Base-by-base conservation (phyloP, 495 filamentous ascomycete genomes). In the Trichoderma gamsii region DNA sequence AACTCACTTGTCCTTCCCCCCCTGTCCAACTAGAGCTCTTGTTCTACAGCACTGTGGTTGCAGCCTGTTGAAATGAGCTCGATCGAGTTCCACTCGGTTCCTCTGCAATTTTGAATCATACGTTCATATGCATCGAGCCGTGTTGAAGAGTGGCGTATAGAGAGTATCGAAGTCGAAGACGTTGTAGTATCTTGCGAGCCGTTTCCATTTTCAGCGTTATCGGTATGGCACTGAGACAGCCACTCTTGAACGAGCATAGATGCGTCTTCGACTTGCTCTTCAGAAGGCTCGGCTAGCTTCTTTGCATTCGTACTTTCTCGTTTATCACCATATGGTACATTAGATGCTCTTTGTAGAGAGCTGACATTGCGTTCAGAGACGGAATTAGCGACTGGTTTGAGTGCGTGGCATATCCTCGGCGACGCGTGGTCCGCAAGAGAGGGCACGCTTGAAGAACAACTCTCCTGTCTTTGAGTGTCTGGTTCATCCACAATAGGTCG, bases 41-140 rank as follows among this genome's bases (percentile, higher is more conserved):
- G 68, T 72, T 85, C 84, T 66, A 78, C 76, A 64, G 82, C 78
- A 0, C 77, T 73, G 70, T 85, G 83, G 68, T 81, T 80, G 69
- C 78, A 72, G 16, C 77, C 76, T 15, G 80, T 78, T 35, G 84
- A 85, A 63, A 83, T 71, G 38, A 85, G 72, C 18, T 80, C 75
- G 23, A 82, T 69, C 27, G 78, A 74, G 46, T 73, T 74, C 83
- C 84, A 86, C 1, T 73, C 77, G 38, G 76, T 9, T 16, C 56
- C 52, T 35, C 18, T 23, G 4, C 27, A 32, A 29, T 68, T 68
- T 29, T 63, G 38, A 13, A 69, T 32, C 68, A 69, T 69, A 4
- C n/a, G 21, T n/a, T 77, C 66, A 49, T 81, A 83, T 6, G 81
- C 79, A 21, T 71, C 69, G 43, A 69, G 70, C 15, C 70, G 63